These are phyloP conservation scores for Dothistroma septosporum DNA, from an alignment of 2,329 filamentous ascomycete genomes.

Conservation along the genomic window DNA sequence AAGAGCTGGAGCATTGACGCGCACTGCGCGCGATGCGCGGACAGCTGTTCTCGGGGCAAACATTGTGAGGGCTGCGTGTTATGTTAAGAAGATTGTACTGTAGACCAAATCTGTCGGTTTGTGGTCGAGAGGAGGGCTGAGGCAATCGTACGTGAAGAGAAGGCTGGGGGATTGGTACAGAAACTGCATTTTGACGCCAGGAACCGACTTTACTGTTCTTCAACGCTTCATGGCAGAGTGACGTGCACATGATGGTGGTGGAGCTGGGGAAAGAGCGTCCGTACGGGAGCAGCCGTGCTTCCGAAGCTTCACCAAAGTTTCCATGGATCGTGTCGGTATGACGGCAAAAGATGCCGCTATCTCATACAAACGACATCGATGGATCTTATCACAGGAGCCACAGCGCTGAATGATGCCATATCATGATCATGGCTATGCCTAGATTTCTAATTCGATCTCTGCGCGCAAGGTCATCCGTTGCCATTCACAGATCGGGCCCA, in stretches of 20 bases:
- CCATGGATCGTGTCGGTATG: neutral
- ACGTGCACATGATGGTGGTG: neutral
- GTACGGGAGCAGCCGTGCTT: neutral
- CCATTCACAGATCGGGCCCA: no score
- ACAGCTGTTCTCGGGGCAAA: slow-evolving; percentile 6
- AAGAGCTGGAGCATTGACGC: slow-evolving; percentile 10
- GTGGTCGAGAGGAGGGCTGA: neutral
- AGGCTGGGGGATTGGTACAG: neutral
- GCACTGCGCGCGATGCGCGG: slow-evolving; percentile 14
- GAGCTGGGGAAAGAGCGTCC: neutral
- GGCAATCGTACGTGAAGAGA: neutral
- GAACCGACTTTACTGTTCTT: no score
- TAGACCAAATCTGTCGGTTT: neutral
- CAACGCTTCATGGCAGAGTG: neutral
- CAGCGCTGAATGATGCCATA: no score
- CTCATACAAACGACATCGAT: neutral
- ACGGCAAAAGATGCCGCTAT: no score
- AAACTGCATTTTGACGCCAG: neutral
- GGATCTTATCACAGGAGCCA: neutral
- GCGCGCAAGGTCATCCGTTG: no score
- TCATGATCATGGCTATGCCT: no score
- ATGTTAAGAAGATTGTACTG: neutral
- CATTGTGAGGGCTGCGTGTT: slow-evolving; percentile 7
- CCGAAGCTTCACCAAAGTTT: neutral
- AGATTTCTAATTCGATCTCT: no score